Evolutionary conservation across 192 early-diverging fungal genomes (phyloP).

Genomic region (Podila horticola): DNA sequence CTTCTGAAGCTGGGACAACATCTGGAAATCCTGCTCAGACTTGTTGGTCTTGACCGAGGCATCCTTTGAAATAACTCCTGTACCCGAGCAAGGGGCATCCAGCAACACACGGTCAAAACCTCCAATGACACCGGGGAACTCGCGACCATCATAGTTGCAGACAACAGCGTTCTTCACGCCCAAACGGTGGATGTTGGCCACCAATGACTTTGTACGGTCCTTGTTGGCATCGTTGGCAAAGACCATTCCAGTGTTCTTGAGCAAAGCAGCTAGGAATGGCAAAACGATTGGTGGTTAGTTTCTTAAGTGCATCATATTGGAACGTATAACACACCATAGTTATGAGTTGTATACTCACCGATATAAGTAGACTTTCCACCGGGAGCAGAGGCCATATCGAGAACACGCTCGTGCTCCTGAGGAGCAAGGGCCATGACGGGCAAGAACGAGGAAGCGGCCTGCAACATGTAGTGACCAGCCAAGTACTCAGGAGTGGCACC

Average conservation of each 20-base stretch:
- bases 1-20: slow-evolving; percentile 95
- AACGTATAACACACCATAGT: neutral
- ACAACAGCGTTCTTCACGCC: slow-evolving; percentile 90
- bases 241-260: slow-evolving; percentile 97
- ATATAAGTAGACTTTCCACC: slow-evolving; percentile 99
- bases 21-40: slow-evolving; percentile 89
- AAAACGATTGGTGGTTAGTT: too few relatives aligned
- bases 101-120: slow-evolving; percentile 97
- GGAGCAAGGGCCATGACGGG: slow-evolving; percentile 97
- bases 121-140: slow-evolving; percentile 96
- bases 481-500: slow-evolving; percentile 98
- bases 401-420: slow-evolving; percentile 91
- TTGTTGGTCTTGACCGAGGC: slow-evolving; percentile 96
- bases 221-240: slow-evolving; percentile 98
- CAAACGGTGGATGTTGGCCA: slow-evolving; percentile 92
- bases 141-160: slow-evolving; percentile 97
- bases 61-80: slow-evolving; percentile 99
- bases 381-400: slow-evolving; percentile 98
- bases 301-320: too few relatives aligned
- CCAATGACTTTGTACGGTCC: slow-evolving; percentile 90
- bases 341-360: slow-evolving; percentile 15
- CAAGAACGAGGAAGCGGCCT: slow-evolving; percentile 97
- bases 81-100: slow-evolving; percentile 98
- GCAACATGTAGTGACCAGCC: slow-evolving; percentile 99
- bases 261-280: slow-evolving; percentile 71